Evolutionary conservation across 1,139 yeast genomes (phyloP).

Genomic region (Debaryomycetaceae sp.): DNA sequence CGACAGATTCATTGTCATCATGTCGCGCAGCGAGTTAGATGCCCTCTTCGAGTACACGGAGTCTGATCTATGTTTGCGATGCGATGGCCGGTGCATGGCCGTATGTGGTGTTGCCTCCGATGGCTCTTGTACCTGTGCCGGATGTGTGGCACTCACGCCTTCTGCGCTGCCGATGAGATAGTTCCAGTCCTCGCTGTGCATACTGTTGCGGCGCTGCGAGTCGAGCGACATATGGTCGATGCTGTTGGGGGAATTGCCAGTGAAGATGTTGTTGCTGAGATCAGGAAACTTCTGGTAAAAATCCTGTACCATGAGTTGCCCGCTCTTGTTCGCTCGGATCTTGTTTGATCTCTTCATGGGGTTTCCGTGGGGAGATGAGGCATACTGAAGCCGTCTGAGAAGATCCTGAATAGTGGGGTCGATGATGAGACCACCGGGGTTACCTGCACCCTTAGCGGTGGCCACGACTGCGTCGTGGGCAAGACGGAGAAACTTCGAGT

Average conservation of each 20-base stretch:
- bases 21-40: neutral
- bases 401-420: constrained; percentile 57
- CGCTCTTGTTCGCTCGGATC: constrained; percentile 38
- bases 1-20: neutral
- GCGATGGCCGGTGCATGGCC: neutral
- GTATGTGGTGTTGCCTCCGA: too few relatives aligned
- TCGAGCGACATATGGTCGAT: neutral
- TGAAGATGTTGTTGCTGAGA: constrained; percentile 39
- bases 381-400: constrained; percentile 49
- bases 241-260: neutral
- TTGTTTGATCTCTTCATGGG: constrained; percentile 36
- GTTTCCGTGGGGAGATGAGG: constrained; percentile 52
- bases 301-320: constrained; percentile 42
- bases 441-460: constrained; percentile 35
- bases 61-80: neutral
- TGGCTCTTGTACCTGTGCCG: too few relatives aligned
- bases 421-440: constrained; percentile 21
- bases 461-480: constrained; percentile 49
- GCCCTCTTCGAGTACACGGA: neutral
- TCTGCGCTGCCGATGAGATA: constrained; percentile 11
- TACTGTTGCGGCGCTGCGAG: constrained; percentile 5
- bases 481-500: constrained; percentile 36
- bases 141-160: neutral
- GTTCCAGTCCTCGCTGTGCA: constrained; percentile 30
- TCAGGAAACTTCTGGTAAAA: constrained; percentile 45